Evolutionary conservation across 768 basidiomycete species (phyloP).

Genomic region (Paxillus involutus): DNA sequence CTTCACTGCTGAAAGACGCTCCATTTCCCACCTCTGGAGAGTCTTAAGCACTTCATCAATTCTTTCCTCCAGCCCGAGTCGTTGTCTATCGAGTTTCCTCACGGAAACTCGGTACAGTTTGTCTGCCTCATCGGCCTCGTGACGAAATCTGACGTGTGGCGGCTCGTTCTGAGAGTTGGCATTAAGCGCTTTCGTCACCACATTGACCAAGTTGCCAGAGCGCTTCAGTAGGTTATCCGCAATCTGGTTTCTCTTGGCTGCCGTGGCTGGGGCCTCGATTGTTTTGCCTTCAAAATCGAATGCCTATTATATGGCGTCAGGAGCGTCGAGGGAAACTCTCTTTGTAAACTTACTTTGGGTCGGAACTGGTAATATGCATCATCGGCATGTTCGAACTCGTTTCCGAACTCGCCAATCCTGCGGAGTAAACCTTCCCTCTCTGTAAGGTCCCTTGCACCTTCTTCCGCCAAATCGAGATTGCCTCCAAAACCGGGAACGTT

Average conservation of each 20-base stretch:
- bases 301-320: slow-evolving; percentile 23
- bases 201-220: slow-evolving; percentile 65
- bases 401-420: slow-evolving; percentile 80
- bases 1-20: slow-evolving; percentile 81
- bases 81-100: slow-evolving; percentile 79
- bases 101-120: slow-evolving; percentile 75
- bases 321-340: slow-evolving; percentile 18
- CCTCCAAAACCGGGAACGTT: slow-evolving; percentile 79
- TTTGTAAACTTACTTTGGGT: slow-evolving; percentile 54
- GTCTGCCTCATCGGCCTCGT: slow-evolving; percentile 82
- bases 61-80: slow-evolving; percentile 83
- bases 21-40: slow-evolving; percentile 84
- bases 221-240: slow-evolving; percentile 65
- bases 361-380: slow-evolving; percentile 87
- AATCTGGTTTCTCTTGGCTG: slow-evolving; percentile 34
- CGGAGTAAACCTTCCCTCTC: slow-evolving; percentile 59
- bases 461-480: slow-evolving; percentile 75
- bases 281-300: slow-evolving; percentile 28
- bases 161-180: slow-evolving; percentile 54
- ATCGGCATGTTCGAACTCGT: slow-evolving; percentile 73
- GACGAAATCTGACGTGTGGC: slow-evolving; percentile 63
- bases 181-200: slow-evolving; percentile 72
- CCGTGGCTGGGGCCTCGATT: slow-evolving; percentile 18
- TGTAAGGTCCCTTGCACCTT: slow-evolving; percentile 56
- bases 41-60: slow-evolving; percentile 80